Conservation (phyloP, 495 filamentous ascomycete genomes). For the Choiromyces venosus region DNA sequence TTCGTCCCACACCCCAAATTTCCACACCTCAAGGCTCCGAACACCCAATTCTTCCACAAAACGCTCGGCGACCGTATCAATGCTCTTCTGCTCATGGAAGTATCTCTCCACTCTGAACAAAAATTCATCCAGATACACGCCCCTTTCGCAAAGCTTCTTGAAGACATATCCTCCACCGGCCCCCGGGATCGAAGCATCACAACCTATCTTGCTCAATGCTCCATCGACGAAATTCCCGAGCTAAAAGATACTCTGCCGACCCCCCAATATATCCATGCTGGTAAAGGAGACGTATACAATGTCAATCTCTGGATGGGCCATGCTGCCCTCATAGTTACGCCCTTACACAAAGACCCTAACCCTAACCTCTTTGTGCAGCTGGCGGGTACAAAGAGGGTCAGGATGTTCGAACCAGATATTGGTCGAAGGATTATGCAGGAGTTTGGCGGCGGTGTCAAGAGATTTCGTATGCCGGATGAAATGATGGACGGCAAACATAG, state of each 20-base stretch:
- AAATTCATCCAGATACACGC: constrained; percentile 20
- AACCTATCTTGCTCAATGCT: constrained; percentile 75
- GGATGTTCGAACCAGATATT: constrained; percentile 59
- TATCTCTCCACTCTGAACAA: constrained; percentile 9
- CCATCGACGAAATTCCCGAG: constrained; percentile 56
- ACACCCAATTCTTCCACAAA: constrained; percentile 18
- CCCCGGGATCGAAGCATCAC: constrained; percentile 7
- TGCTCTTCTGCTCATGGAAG: constrained; percentile 21
- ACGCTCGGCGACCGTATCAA: constrained; percentile 13
- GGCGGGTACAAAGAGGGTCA: constrained; percentile 62
- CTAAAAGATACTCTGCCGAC: constrained; percentile 44
- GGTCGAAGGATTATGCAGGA: constrained; percentile 58
- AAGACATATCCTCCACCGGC: constrained; percentile 21
- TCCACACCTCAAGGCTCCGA: constrained; percentile 3
- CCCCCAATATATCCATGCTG: constrained; percentile 59
- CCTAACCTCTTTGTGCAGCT: constrained; percentile 89
- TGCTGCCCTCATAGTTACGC: constrained; percentile 71
- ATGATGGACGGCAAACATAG: constrained; percentile 84
- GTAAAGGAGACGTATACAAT: constrained; percentile 73
- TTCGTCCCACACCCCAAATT: constrained; percentile 23
- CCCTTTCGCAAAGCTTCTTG: constrained; percentile 25
- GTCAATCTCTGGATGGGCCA: constrained; percentile 83
- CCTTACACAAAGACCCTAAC: constrained; percentile 87
- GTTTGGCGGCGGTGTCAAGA: constrained; percentile 52
- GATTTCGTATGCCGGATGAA: constrained; percentile 65